Base-by-base conservation (phyloP, 345 rosid species). In the Brassica cretica region DNA sequence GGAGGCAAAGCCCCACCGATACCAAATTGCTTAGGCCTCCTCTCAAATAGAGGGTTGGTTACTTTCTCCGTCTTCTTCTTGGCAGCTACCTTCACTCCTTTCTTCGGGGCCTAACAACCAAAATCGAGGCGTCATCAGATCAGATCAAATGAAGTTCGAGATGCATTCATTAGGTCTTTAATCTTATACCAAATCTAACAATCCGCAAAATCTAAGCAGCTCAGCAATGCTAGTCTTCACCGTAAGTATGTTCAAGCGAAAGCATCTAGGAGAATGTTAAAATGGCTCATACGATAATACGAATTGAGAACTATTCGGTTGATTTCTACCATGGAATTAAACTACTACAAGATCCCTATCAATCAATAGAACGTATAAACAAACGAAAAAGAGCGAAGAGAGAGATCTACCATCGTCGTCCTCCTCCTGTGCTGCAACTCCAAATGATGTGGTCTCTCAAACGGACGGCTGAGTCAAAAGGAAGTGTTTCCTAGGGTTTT, bases 1-100 rank as follows among this genome's bases (percentile, higher is more conserved):
- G 98, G 96, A 1, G 98, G 97, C 65, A 93, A 69, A 8, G 93
- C 97, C 16, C 97, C 97, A 9, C 94, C 94, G 1, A 93, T 93
- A 8, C 98, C 96, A 53, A 89, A 93, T 76, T 88, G 96, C 89
- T 91, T 91, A 0, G 94, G 89, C 21, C 98, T 82, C 81, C 89
- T 93, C 85, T 91, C 96, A 1, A 93, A 90, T 72, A 91, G 73
- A 21, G 91, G 96, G 72, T 91, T 91, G 2, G 83, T 82, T 3
- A 82, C 89, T 87, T 89, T 91, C 64, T 90, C 94, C 82, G 79
- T 67, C 80, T 87, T 88, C 87, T 87, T 88, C 83, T 86, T 88
- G 39, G 90, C 66, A 25, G 83, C 83, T 32, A 77, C 68, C 32
- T 85, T 87, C 35, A 73, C 89, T 70, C 84, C 88, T 81, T 73